phyloP scores from a whole-genome alignment of 2,329 filamentous ascomycete genomes.

The Endoconidiophora polonica region DNA sequence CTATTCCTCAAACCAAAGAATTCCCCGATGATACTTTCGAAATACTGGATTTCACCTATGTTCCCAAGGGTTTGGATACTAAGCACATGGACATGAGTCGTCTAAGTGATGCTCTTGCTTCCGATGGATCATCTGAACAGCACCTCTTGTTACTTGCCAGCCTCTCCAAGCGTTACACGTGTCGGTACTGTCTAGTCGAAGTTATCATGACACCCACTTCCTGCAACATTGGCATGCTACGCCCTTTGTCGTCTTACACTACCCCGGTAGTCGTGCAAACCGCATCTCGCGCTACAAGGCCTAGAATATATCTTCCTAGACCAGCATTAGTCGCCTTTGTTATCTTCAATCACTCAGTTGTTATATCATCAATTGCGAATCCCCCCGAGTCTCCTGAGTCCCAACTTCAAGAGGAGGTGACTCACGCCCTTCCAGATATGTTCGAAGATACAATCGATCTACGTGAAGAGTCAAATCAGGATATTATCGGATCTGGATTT shows the following conservation, averaged over 20 bases:
- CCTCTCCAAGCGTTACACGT: conserved; percentile 32
- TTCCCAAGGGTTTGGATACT: conserved; percentile 33
- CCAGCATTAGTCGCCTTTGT: conserved; percentile 69
- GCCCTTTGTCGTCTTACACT: conserved; percentile 49
- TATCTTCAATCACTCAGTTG: conserved; percentile 60
- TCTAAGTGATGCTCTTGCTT: conserved; percentile 32
- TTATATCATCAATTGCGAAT: conserved; percentile 56
- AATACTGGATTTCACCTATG: conserved; percentile 64
- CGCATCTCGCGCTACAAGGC: conserved; percentile 25
- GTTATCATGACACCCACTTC: conserved; percentile 39
- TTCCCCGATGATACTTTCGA: conserved; percentile 46
- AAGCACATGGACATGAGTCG: conserved; percentile 35
- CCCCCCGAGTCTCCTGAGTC: conserved; percentile 55
- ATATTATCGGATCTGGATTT: conserved; percentile 46
- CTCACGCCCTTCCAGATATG: conserved; percentile 41
- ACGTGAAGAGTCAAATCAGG: conserved; percentile 43
- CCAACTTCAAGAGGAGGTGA: conserved; percentile 51
- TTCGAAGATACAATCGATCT: conserved; percentile 85
- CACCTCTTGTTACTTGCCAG: conserved; percentile 47
- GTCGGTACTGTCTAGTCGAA: conserved; percentile 63
- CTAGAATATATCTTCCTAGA: conserved; percentile 60
- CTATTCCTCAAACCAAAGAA: conserved; percentile 30
- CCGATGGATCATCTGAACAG: conserved; percentile 34
- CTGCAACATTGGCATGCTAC: conserved; percentile 45
- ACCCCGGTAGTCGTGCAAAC: conserved; percentile 30